Evolutionary conservation across 2,329 filamentous ascomycete genomes (phyloP), one percentile per base, ranked within the genome.

Genomic region (Aspergillus sp.): DNA sequence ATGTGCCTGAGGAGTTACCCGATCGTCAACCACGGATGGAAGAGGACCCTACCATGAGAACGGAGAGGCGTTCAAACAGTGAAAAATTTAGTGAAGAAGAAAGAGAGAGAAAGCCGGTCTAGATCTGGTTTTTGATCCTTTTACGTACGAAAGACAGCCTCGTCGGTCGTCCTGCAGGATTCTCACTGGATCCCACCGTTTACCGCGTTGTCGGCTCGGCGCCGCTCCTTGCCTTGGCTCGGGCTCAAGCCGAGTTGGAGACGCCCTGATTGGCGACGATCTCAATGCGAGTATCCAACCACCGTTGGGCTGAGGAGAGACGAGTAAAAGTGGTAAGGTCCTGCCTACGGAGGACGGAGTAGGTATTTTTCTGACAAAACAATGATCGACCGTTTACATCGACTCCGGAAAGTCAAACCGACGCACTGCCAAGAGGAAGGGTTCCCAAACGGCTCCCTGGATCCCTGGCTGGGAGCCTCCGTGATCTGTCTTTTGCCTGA

Each of bases 371-470:
- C 5, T 29, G 3, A 20, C 25, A 50, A 20, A n/a, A 42, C 21
- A 44, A 53, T 44, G 55, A 58, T 58, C 55, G 53, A 53, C 55
- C 36, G 53, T 49, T 53, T 53, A 55, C 48, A 42, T 17, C 50
- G 55, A 53, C 48, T 47, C 45, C 45, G 17, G 45, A 46, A 52
- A 52, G 49, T 47, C 49, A 52, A 52, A 51, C 44, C 20, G 41
- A 32, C 14, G 7, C 16, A 14, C 9, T n/a, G 34, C 16, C 23
- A 7, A 34, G 43, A 45, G 21, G 6, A 23, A 45, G 11, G n/a
- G n/a, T 23, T 16, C 14, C 21, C 10, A 45, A 31, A 17, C 14
- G 34, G 34, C 34, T 38, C 34, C 34, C 25, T 29, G 25, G 7
- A 29, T 29, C 25, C 23, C 23, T 3, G 6, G 25, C 7, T 29